Percentiles rank a stretch among this genome's conserved stretches.
These are phyloP conservation scores for Alternaria sp. DNA, from an alignment of 2,329 filamentous ascomycete species.

Conservation along the genomic window DNA sequence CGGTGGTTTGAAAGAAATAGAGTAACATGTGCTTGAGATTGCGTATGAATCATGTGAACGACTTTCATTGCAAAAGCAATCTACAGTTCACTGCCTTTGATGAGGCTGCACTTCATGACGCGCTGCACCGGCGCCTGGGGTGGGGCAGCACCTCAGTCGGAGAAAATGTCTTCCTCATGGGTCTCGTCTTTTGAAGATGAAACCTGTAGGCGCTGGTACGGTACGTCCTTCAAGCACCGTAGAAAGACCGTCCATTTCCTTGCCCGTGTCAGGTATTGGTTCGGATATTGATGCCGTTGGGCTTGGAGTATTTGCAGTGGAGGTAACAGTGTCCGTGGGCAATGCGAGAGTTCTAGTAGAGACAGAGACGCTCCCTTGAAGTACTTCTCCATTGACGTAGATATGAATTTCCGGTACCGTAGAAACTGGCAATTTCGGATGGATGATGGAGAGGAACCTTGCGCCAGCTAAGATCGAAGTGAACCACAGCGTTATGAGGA, in stretches of 20 bases:
- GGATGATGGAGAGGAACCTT: slow-evolving; percentile 20
- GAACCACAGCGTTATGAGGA: slow-evolving; percentile 29
- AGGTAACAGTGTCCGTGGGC: background rate
- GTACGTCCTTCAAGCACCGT: background rate
- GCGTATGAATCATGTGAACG: background rate
- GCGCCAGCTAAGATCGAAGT: slow-evolving; percentile 28
- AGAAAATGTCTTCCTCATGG: background rate
- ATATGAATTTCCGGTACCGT: slow-evolving; percentile 23
- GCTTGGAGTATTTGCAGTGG: background rate
- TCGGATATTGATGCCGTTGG: background rate
- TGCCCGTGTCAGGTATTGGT: background rate
- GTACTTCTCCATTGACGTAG: slow-evolving; percentile 18
- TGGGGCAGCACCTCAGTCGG: slow-evolving; percentile 1
- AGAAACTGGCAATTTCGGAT: slow-evolving; percentile 7
- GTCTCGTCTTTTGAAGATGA: slow-evolving; percentile 4
- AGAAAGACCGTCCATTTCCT: background rate
- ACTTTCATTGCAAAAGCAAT: background rate
- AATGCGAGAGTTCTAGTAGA: background rate
- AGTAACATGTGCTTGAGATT: background rate
- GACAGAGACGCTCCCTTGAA: background rate
- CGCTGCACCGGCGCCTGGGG: slow-evolving; percentile 9
- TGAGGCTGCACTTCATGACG: slow-evolving; percentile 12
- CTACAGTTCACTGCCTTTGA: background rate
- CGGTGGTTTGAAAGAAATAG: background rate
- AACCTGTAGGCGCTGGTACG: slow-evolving; percentile 6